Evolutionary conservation across 805 yeast genomes (phyloP).

Genomic region (Metschnikowia baotianmanensis): DNA sequence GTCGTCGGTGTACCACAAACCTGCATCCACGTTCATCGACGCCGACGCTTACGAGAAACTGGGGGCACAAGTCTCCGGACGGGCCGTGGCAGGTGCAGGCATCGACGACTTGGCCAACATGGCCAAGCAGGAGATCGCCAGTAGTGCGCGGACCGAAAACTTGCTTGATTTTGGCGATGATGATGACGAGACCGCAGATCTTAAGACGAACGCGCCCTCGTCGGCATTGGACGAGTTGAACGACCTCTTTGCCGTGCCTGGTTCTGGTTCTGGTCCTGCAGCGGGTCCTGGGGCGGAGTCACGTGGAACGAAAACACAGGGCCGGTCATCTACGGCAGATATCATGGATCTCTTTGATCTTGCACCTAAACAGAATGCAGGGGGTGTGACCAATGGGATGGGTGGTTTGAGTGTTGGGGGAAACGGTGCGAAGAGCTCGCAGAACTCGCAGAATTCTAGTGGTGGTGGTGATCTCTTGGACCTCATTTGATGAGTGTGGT

Average conservation of each 20-base stretch:
- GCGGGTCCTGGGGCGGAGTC: conserved; percentile 16
- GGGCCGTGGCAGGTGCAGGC: conserved; percentile 27
- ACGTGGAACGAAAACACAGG: conserved; percentile 9
- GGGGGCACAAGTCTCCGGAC: conserved; percentile 16
- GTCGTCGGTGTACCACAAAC: conserved; percentile 87
- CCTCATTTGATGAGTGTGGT: conserved; percentile 27
- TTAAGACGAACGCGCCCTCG: conserved; percentile 4
- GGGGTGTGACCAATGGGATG: conserved; percentile 11
- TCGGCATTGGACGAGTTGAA: conserved; percentile 70
- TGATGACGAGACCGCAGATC: conserved; percentile 23
- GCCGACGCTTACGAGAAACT: conserved; percentile 25
- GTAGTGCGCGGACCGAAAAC: conserved; percentile 68
- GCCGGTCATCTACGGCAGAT: conserved; percentile 34
- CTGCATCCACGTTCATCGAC: conserved; percentile 62
- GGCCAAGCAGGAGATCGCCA: conserved; percentile 73
- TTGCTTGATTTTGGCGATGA: conserved; percentile 83
- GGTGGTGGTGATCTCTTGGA: conserved; percentile 36
- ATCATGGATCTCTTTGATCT: conserved; percentile 46
- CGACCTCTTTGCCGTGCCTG: conserved; percentile 57
- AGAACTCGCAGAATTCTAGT: background rate
- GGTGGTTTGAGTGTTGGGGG: conserved; percentile 13
- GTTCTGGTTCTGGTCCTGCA: conserved; percentile 22
- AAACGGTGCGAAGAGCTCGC: conserved; percentile 7
- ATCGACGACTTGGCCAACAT: conserved; percentile 75
- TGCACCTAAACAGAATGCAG: conserved; percentile 7